Conservation (phyloP, 305 asterid genomes). For the Solanum hybrid region DNA sequence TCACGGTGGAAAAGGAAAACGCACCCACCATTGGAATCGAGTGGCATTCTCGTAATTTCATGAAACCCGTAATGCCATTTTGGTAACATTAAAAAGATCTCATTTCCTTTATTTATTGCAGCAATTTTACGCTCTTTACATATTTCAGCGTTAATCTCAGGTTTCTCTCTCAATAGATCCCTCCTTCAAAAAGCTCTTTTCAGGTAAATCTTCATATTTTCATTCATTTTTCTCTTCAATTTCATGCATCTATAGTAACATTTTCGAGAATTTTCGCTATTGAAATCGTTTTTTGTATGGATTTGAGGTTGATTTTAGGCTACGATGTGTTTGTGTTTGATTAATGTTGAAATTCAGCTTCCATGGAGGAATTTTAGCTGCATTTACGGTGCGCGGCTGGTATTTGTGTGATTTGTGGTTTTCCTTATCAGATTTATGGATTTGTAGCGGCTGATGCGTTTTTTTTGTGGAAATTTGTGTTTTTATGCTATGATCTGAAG, state of each 20-base stretch:
- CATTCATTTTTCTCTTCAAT: background rate
- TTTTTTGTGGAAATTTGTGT: background rate
- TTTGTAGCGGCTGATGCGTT: background rate
- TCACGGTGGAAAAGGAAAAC: background rate
- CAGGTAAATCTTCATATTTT: background rate
- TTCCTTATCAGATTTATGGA: background rate
- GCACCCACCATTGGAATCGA: background rate
- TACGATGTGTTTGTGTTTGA: background rate
- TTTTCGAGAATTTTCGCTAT: background rate
- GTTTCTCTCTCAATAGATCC: constrained; percentile 4
- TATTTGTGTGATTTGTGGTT: background rate
- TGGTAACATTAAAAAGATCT: background rate
- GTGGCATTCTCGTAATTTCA: constrained; percentile 1
- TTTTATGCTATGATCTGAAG: constrained; percentile 3
- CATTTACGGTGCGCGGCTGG: background rate
- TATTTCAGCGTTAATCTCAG: constrained; percentile 9
- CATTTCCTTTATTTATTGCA: constrained; percentile 10
- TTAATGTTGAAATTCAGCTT: background rate
- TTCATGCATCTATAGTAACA: background rate
- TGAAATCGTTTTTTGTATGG: background rate
- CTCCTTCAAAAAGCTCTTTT: background rate
- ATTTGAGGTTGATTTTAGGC: background rate
- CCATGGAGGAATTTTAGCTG: background rate
- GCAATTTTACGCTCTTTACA: background rate
- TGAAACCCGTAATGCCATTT: background rate